Conservation (phyloP, 2,329 filamentous ascomycete genomes). For the Ploettnerulaceae sp. region DNA sequence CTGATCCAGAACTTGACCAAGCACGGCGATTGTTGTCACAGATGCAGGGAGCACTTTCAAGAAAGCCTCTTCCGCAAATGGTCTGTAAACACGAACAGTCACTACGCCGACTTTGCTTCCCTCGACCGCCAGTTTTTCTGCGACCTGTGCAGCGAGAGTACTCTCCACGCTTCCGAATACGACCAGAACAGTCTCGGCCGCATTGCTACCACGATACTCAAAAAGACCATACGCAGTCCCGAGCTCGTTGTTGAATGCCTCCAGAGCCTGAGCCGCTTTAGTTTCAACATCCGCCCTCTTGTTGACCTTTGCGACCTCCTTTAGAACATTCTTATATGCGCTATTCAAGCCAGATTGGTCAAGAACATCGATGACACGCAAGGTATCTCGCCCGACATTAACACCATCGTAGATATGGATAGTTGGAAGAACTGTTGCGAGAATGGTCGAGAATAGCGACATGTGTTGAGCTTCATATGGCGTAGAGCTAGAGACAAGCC, state of each 20-base stretch:
- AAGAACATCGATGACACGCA: conserved; percentile 76
- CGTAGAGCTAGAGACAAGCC: conserved; percentile 77
- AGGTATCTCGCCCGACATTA: conserved; percentile 74
- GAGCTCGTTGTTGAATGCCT: conserved; percentile 81
- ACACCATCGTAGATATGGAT: conserved; percentile 88
- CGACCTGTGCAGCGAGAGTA: conserved; percentile 78
- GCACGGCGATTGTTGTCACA: conserved; percentile 70
- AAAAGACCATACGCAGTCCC: conserved; percentile 91
- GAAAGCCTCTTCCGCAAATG: conserved; percentile 94
- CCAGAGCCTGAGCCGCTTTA: conserved; percentile 65
- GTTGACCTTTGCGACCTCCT: conserved; percentile 56
- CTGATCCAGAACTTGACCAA: conserved; percentile 80
- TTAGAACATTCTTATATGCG: conserved; percentile 62
- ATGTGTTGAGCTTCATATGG: conserved; percentile 94
- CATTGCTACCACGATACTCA: conserved; percentile 83
- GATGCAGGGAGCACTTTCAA: conserved; percentile 73
- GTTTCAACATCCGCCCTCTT: conserved; percentile 69
- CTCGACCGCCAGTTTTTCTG: conserved; percentile 63
- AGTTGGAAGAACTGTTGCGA: conserved; percentile 74
- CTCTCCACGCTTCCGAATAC: conserved; percentile 91
- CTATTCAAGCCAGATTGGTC: conserved; percentile 65
- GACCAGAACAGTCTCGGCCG: conserved; percentile 78
- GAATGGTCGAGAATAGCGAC: conserved; percentile 78
- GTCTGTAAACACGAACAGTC: conserved; percentile 89
- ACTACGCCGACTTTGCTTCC: conserved; percentile 80